These are phyloP conservation scores for Pyracantha coccinea DNA, from an alignment of 331 rosid species.

Conservation along the genomic window DNA sequence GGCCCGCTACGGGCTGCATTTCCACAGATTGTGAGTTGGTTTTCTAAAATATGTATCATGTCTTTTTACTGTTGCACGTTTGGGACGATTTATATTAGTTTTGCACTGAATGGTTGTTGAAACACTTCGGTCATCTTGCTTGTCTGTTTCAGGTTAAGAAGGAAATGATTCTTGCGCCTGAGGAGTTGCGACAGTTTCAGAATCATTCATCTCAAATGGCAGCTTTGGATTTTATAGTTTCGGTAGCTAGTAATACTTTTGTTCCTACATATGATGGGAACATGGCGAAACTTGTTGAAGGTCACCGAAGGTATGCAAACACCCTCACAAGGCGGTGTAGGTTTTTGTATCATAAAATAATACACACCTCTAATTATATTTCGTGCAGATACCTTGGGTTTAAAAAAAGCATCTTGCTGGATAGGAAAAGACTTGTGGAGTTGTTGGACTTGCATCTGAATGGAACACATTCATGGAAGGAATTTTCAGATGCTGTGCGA, in stretches of 20 bases:
- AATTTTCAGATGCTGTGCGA: slow-evolving; percentile 42
- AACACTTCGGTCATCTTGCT: neutral
- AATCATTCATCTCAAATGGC: slow-evolving; percentile 99
- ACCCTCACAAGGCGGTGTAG: neutral
- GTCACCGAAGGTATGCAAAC: slow-evolving; percentile 75
- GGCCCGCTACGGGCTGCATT: slow-evolving; percentile 67
- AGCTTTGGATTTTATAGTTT: slow-evolving; percentile 91
- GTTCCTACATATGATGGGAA: slow-evolving; percentile 93
- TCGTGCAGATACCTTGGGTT: slow-evolving; percentile 80
- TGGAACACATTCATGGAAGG: slow-evolving; percentile 60
- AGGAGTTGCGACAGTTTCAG: slow-evolving; percentile 75
- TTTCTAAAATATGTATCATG: neutral
- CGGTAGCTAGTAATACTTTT: slow-evolving; percentile 80
- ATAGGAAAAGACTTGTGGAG: slow-evolving; percentile 65
- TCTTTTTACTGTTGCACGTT: neutral
- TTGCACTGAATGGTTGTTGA: neutral
- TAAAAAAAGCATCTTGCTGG: slow-evolving; percentile 54
- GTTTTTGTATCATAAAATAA: neutral
- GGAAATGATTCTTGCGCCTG: slow-evolving; percentile 54
- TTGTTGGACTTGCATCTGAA: slow-evolving; percentile 73
- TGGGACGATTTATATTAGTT: slow-evolving; percentile 9
- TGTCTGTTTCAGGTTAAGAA: slow-evolving; percentile 52
- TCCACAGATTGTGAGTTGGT: slow-evolving; percentile 64
- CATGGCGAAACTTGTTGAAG: slow-evolving; percentile 97
- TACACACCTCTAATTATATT: slow-evolving; percentile 9